Evolutionary conservation across 306 rosid genomes (phyloP).

Genomic region (Prunus padus): DNA sequence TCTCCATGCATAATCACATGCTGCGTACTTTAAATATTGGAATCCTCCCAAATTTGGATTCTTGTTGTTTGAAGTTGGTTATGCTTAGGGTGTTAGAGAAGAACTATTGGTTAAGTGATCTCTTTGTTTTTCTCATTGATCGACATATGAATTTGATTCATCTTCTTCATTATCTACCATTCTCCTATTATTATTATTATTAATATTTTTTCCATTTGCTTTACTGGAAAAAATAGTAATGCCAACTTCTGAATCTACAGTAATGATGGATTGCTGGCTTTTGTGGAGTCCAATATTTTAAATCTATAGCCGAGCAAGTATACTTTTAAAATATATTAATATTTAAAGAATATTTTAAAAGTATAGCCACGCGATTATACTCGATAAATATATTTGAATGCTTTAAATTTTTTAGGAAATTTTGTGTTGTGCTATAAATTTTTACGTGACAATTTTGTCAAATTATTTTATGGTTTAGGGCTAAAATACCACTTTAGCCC

Average conservation of each 20-base stretch:
- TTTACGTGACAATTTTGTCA: too few relatives aligned
- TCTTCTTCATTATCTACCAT: conserved; percentile 1
- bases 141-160: conserved; percentile 1
- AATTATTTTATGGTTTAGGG: too few relatives aligned
- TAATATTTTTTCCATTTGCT: background rate
- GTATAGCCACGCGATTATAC: too few relatives aligned
- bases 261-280: conserved; percentile 92
- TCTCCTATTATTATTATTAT: background rate
- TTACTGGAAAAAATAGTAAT: conserved; percentile 20
- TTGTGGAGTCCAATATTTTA: conserved; percentile 52
- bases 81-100: background rate
- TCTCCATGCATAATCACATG: background rate
- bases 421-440: too few relatives aligned
- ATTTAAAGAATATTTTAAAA: too few relatives aligned
- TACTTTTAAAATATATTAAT: too few relatives aligned
- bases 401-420: too few relatives aligned
- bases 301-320: too few relatives aligned
- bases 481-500: too few relatives aligned
- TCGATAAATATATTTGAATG: too few relatives aligned
- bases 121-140: background rate
- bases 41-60: conserved; percentile 2
- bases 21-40: background rate
- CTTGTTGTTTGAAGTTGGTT: background rate
- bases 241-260: conserved; percentile 54
- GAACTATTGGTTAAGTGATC: background rate